Conservation (phyloP, 345 rosid species). For the Salix brachista region DNA sequence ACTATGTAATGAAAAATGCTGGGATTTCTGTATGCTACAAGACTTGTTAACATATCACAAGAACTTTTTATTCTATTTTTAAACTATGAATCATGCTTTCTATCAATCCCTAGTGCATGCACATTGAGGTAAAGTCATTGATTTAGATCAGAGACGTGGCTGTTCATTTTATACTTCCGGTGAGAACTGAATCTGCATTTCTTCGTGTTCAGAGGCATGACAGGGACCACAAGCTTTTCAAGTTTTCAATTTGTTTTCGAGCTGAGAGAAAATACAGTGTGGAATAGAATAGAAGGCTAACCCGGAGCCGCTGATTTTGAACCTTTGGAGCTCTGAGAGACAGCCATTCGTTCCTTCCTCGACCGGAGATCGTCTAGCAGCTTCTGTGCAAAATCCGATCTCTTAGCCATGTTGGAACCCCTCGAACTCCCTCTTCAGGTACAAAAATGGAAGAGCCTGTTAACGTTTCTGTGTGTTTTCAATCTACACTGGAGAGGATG, state of each 20-base stretch:
- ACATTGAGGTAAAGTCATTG: too few relatives aligned
- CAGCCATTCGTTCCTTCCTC: slow-evolving; percentile 67
- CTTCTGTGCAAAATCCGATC: slow-evolving; percentile 90
- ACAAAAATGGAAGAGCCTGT: slow-evolving; percentile 8
- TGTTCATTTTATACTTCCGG: too few relatives aligned
- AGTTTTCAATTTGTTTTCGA: background rate
- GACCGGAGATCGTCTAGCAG: slow-evolving; percentile 80
- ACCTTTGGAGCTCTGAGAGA: slow-evolving; percentile 43
- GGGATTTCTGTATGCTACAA: background rate
- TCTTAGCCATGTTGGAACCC: slow-evolving; percentile 54
- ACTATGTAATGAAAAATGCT: background rate
- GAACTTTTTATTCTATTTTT: too few relatives aligned
- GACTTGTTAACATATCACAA: background rate
- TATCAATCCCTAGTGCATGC: too few relatives aligned
- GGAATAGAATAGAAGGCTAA: slow-evolving; percentile 21
- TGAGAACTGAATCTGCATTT: too few relatives aligned
- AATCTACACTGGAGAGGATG: background rate
- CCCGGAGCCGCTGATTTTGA: slow-evolving; percentile 35
- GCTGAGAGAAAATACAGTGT: background rate
- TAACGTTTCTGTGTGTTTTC: slow-evolving; percentile 10
- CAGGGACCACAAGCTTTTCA: too few relatives aligned
- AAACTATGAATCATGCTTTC: too few relatives aligned
- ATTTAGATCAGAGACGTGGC: too few relatives aligned
- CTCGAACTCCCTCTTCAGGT: slow-evolving; percentile 9
- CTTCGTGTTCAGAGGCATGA: too few relatives aligned